phyloP scores from a whole-genome alignment of 1,284 basidiomycete genomes.

The Phellopilus nigrolimitatus region DNA sequence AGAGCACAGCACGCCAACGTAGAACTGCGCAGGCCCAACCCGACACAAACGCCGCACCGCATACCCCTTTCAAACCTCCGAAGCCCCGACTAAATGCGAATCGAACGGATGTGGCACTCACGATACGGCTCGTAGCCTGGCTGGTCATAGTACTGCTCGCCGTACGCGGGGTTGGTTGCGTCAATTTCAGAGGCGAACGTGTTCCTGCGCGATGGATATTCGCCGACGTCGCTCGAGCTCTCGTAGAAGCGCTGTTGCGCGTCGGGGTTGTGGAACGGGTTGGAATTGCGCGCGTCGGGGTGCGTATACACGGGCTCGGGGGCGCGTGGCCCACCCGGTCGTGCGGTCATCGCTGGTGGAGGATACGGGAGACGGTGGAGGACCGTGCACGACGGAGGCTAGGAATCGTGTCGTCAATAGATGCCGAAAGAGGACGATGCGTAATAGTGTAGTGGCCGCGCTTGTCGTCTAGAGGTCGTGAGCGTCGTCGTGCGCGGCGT shows the following conservation, averaged over 20 bases:
- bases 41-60: not conserved
- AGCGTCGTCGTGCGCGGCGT: too few species aligned
- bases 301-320: slow-evolving; percentile 13
- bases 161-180: slow-evolving; percentile 3
- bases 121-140: slow-evolving; percentile 11
- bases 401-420: too few species aligned
- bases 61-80: not conserved
- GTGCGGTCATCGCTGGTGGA: slow-evolving; percentile 6
- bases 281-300: slow-evolving; percentile 11
- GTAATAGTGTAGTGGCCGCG: too few species aligned
- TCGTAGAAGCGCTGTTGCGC: slow-evolving; percentile 13
- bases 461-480: too few species aligned
- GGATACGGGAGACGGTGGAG: too few species aligned
- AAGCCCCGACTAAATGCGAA: slow-evolving; percentile 2
- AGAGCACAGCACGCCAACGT: not conserved
- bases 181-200: slow-evolving; percentile 10
- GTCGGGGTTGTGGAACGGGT: slow-evolving; percentile 10
- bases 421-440: too few species aligned
- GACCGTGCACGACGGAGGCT: too few species aligned
- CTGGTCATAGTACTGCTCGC: slow-evolving; percentile 17
- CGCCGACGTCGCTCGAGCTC: slow-evolving; percentile 16
- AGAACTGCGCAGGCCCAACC: not conserved
- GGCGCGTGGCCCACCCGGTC: slow-evolving; percentile 17
- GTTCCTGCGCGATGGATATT: slow-evolving; percentile 13
- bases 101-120: slow-evolving; percentile 12